A percentile compares a stretch with the other conserved stretches of the same genome.
Conservation (phyloP, 2,329 filamentous ascomycete genomes). For the Microsporum audouinii region DNA sequence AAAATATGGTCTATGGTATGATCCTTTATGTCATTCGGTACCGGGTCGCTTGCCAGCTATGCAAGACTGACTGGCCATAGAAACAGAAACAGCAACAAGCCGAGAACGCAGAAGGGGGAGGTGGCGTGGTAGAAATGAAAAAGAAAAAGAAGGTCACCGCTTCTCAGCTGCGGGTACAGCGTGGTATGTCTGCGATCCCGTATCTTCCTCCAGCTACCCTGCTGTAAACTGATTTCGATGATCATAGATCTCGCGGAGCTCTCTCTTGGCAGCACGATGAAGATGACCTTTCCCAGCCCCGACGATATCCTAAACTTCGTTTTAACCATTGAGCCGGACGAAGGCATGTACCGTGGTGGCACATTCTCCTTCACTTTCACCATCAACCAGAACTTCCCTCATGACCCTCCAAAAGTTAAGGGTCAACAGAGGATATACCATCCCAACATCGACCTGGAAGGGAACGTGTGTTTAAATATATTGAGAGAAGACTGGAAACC, state of each 20-base stretch:
- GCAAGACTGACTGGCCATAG: slow-evolving; percentile 19
- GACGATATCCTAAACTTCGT: slow-evolving; percentile 48
- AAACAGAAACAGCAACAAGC: slow-evolving; percentile 89
- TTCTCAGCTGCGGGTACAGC: slow-evolving; percentile 87
- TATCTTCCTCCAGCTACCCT: background rate
- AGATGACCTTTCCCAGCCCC: slow-evolving; percentile 45
- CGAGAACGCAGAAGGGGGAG: slow-evolving; percentile 75
- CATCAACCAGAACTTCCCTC: slow-evolving; percentile 90
- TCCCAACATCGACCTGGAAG: slow-evolving; percentile 94
- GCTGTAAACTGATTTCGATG: background rate
- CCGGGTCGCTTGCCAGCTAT: slow-evolving; percentile 4
- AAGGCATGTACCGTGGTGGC: slow-evolving; percentile 74
- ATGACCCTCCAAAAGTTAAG: slow-evolving; percentile 94
- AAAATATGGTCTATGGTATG: slow-evolving; percentile 99
- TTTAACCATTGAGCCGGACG: slow-evolving; percentile 40
- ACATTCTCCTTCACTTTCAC: slow-evolving; percentile 81
- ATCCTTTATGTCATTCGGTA: slow-evolving; percentile 5
- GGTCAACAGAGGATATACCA: slow-evolving; percentile 98
- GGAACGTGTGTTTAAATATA: slow-evolving; percentile 97
- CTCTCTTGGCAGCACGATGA: slow-evolving; percentile 45
- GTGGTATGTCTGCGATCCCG: slow-evolving; percentile 49
- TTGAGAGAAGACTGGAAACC: slow-evolving; percentile 98
- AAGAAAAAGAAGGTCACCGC: slow-evolving; percentile 99
- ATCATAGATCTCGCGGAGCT: slow-evolving; percentile 37
- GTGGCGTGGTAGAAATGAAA: slow-evolving; percentile 43